phyloP scores from a whole-genome alignment of 2,329 filamentous ascomycete genomes.

The Lithohypha guttulata region DNA sequence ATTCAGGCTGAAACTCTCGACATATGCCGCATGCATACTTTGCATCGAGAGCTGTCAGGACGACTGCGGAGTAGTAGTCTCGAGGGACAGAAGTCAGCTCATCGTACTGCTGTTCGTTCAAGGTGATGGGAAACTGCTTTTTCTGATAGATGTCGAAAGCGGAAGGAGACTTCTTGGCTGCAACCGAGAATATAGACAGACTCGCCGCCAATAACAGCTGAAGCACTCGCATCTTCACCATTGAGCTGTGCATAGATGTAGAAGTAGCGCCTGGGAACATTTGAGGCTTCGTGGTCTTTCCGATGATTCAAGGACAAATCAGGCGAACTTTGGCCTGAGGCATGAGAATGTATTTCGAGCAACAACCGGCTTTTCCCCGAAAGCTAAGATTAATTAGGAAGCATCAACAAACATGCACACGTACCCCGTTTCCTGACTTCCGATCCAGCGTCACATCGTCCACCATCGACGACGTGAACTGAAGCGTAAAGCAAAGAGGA shows the following conservation, averaged over 20 bases:
- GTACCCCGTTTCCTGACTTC: too few species aligned
- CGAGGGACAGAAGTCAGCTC: slow-evolving; percentile 65
- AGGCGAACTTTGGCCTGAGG: background rate
- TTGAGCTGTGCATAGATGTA: slow-evolving; percentile 11
- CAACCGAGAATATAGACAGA: slow-evolving; percentile 50
- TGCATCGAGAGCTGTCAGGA: slow-evolving; percentile 75
- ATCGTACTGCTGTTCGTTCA: slow-evolving; percentile 65
- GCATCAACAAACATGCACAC: too few species aligned
- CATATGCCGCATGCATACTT: slow-evolving; percentile 80
- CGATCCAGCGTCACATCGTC: too few species aligned
- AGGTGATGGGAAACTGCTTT: slow-evolving; percentile 60
- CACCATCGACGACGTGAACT: too few species aligned
- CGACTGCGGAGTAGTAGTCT: slow-evolving; percentile 71
- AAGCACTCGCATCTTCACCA: slow-evolving; percentile 57
- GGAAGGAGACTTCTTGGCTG: slow-evolving; percentile 44
- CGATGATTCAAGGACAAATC: background rate
- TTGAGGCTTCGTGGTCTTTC: slow-evolving; percentile 8
- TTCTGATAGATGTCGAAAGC: slow-evolving; percentile 61
- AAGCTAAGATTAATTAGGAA: too few species aligned
- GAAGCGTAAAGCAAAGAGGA: too few species aligned
- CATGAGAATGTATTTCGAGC: too few species aligned
- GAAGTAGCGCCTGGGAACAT: background rate
- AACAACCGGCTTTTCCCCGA: too few species aligned
- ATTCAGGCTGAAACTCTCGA: slow-evolving; percentile 86
- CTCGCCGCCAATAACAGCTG: slow-evolving; percentile 52